Conservation (phyloP, 2,329 filamentous ascomycete genomes). For the Shiraia sp. region DNA sequence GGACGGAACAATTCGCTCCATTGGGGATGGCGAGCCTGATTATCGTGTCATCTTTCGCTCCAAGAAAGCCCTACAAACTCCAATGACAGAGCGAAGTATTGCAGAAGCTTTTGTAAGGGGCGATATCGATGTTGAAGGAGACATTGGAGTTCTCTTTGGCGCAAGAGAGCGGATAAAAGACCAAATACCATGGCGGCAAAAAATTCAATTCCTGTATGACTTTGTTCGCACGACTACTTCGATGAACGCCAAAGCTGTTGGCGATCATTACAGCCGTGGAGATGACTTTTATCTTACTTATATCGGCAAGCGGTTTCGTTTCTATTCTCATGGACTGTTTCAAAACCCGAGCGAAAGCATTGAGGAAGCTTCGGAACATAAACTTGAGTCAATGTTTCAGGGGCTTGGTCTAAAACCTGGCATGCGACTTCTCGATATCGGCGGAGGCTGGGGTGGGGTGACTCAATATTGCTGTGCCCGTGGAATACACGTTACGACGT, state of each 20-base stretch:
- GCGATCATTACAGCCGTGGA: constrained; percentile 7
- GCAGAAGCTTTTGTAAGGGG: constrained; percentile 10
- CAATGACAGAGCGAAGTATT: constrained; percentile 9
- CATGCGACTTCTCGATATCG: constrained; percentile 11
- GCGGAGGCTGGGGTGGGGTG: constrained; percentile 9
- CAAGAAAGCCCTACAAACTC: constrained; percentile 8
- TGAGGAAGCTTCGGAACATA: constrained; percentile 9
- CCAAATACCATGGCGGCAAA: constrained; percentile 7
- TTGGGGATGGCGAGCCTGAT: constrained; percentile 2
- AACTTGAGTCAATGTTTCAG: constrained; percentile 6
- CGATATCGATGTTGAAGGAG: constrained; percentile 7
- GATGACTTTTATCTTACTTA: constrained; percentile 8
- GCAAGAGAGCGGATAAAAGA: constrained; percentile 7
- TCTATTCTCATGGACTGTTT: constrained; percentile 11
- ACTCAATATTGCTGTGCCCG: constrained; percentile 10
- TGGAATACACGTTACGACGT: constrained; percentile 7
- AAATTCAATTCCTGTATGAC: constrained; percentile 9
- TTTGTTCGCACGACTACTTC: constrained; percentile 5
- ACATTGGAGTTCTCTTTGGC: constrained; percentile 5
- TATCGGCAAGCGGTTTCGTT: constrained; percentile 9
- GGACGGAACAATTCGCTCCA: constrained; percentile 3
- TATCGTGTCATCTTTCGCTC: constrained; percentile 7
- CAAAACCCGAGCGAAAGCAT: constrained; percentile 4
- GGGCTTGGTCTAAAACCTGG: constrained; percentile 7
- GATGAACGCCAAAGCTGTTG: constrained; percentile 10